These are phyloP conservation scores for Pichia eremophila DNA, from an alignment of 805 yeast species.

Conservation along the genomic window DNA sequence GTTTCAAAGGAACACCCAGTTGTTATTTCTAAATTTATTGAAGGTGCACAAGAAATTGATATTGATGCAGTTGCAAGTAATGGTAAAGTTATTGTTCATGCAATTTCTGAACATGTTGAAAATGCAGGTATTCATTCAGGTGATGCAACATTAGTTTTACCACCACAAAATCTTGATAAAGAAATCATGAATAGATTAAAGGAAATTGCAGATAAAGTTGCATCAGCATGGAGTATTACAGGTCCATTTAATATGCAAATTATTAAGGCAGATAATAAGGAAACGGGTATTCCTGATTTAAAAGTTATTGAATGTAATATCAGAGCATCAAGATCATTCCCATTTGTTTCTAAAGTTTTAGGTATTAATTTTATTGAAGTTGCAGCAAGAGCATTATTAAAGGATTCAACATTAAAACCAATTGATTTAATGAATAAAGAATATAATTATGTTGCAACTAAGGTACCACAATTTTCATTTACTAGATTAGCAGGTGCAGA, in stretches of 20 bases:
- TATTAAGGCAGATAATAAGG: slow-evolving; percentile 60
- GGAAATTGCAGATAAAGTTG: slow-evolving; percentile 88
- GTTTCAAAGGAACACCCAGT: slow-evolving; percentile 97
- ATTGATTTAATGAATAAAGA: slow-evolving; percentile 69
- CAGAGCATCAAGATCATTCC: slow-evolving; percentile 98
- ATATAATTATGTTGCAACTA: slow-evolving; percentile 85
- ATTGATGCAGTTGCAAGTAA: slow-evolving; percentile 92
- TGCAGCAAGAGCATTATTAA: slow-evolving; percentile 80
- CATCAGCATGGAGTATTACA: slow-evolving; percentile 86
- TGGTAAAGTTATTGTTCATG: slow-evolving; percentile 87
- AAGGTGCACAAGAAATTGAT: slow-evolving; percentile 94
- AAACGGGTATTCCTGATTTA: slow-evolving; percentile 51
- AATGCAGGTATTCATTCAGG: slow-evolving; percentile 99
- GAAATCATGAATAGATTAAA: slow-evolving; percentile 63
- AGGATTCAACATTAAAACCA: slow-evolving; percentile 67
- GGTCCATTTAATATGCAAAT: slow-evolving; percentile 99
- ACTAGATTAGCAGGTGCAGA: slow-evolving; percentile 99
- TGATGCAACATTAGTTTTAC: slow-evolving; percentile 91
- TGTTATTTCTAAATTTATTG: slow-evolving; percentile 90
- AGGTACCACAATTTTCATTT: slow-evolving; percentile 97
- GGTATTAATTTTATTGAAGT: slow-evolving; percentile 92
- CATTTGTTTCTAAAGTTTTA: slow-evolving; percentile 94
- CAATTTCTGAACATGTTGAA: slow-evolving; percentile 95
- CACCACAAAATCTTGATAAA: slow-evolving; percentile 74
- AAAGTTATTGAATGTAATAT: slow-evolving; percentile 98